Evolutionary conservation across 2,329 filamentous ascomycete species (phyloP).

Genomic region (Aotearoamyces nothofagi): DNA sequence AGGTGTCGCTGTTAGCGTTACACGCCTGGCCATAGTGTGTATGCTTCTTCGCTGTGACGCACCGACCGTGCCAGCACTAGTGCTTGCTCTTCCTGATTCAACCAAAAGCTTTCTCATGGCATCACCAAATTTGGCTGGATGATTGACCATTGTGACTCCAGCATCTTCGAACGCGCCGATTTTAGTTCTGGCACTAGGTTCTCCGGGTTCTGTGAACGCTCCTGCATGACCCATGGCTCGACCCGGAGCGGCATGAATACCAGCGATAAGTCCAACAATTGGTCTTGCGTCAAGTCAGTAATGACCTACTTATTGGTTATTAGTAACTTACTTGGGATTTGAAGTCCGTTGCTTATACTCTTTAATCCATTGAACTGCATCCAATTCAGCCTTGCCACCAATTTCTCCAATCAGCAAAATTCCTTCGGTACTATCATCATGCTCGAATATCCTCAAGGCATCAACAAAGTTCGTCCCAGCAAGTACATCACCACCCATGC

Average conservation of each 20-base stretch:
- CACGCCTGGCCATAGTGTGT: constrained; percentile 28
- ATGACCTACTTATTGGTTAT: background rate
- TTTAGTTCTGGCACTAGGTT: constrained; percentile 50
- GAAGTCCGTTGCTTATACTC: constrained; percentile 41
- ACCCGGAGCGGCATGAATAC: constrained; percentile 44
- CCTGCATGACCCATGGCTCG: constrained; percentile 70
- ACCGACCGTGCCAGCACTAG: constrained; percentile 19
- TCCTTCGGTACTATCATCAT: constrained; percentile 49
- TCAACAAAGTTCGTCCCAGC: constrained; percentile 63
- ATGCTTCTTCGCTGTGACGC: constrained; percentile 32
- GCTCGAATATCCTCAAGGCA: constrained; percentile 47
- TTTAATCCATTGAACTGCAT: constrained; percentile 59
- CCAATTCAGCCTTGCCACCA: constrained; percentile 48
- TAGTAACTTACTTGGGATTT: constrained; percentile 42
- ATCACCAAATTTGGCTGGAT: constrained; percentile 60
- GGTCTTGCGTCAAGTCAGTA: constrained; percentile 29
- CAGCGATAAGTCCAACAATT: constrained; percentile 57
- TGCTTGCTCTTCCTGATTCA: constrained; percentile 21
- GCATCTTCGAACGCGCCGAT: constrained; percentile 48
- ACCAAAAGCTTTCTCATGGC: constrained; percentile 47
- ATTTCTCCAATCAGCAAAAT: constrained; percentile 56
- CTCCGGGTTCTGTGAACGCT: constrained; percentile 52
- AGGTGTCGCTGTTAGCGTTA: constrained; percentile 2
- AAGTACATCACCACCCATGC: constrained; percentile 58
- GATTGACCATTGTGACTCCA: constrained; percentile 56